phyloP scores from a whole-genome alignment of 73 alveolate species.

The Tetrahymena elliotti region DNA sequence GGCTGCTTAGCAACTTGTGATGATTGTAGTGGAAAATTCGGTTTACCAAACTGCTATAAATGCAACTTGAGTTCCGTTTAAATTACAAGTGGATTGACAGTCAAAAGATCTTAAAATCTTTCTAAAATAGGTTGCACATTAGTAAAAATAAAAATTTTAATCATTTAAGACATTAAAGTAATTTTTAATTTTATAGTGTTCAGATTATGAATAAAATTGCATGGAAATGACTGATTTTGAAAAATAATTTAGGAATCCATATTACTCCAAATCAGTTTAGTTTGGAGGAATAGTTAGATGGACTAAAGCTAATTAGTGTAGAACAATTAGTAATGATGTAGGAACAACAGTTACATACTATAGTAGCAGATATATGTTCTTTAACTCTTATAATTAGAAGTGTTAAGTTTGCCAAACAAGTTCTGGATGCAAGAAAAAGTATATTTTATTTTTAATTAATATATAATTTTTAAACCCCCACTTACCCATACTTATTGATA shows the following conservation, averaged over 20 bases:
- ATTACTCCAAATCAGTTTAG: not conserved
- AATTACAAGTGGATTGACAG: not conserved
- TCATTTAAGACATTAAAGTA: not conserved
- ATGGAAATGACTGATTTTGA: not conserved
- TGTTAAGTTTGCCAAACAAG: not conserved
- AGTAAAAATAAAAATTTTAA: not conserved
- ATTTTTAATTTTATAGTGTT: not conserved
- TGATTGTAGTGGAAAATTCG: not conserved
- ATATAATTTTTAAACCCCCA: too few relatives aligned
- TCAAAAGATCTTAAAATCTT: not conserved
- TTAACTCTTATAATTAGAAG: not conserved
- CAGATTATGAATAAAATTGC: not conserved
- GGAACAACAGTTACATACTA: not conserved
- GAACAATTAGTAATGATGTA: not conserved
- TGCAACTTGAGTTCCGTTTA: not conserved
- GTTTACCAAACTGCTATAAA: not conserved
- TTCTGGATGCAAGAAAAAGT: not conserved
- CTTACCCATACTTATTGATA: too few relatives aligned
- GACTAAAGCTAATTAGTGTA: not conserved
- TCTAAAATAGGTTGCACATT: not conserved
- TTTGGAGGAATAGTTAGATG: not conserved
- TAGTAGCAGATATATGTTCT: not conserved
- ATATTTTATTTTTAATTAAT: too few relatives aligned
- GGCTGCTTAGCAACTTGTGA: not conserved
- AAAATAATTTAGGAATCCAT: not conserved